Conservation (phyloP, 2,329 filamentous ascomycete genomes). For the Metarhizium robertsii region DNA sequence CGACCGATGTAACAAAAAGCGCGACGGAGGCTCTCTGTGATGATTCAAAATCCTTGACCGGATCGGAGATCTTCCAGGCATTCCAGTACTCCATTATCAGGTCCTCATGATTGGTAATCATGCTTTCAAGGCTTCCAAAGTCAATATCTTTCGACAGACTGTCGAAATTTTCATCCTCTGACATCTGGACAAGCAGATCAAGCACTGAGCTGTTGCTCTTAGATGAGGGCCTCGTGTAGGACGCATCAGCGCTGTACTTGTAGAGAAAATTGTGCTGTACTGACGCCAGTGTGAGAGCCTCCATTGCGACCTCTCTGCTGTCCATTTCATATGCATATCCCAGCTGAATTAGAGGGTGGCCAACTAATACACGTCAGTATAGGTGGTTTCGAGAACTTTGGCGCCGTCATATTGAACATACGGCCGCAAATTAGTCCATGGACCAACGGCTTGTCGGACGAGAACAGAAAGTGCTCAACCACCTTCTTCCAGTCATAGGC, state of each 20-base stretch:
- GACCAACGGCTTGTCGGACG: slow-evolving; percentile 65
- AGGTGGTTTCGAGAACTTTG: not conserved
- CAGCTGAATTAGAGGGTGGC: slow-evolving; percentile 86
- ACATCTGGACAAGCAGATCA: slow-evolving; percentile 62
- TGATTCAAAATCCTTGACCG: slow-evolving; percentile 64
- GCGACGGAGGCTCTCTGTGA: slow-evolving; percentile 55
- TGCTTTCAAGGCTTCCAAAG: slow-evolving; percentile 51
- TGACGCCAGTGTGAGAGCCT: slow-evolving; percentile 65
- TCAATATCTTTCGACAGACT: slow-evolving; percentile 51
- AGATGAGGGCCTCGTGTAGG: slow-evolving; percentile 56
- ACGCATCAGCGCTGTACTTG: slow-evolving; percentile 61
- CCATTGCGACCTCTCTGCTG: slow-evolving; percentile 77
- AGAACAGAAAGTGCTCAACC: slow-evolving; percentile 66
- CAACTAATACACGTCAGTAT: slow-evolving; percentile 46
- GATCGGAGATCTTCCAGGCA: slow-evolving; percentile 65
- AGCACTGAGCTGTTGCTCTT: slow-evolving; percentile 53
- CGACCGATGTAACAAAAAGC: slow-evolving; percentile 52
- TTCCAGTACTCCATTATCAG: slow-evolving; percentile 84
- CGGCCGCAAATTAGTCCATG: slow-evolving; percentile 71
- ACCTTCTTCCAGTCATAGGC: slow-evolving; percentile 80
- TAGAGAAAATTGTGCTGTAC: slow-evolving; percentile 50
- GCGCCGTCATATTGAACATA: slow-evolving; percentile 32
- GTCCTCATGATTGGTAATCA: slow-evolving; percentile 62
- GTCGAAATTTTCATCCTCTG: slow-evolving; percentile 60
- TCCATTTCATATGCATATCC: slow-evolving; percentile 89